A percentile compares a stretch with the other conserved stretches of the same genome.
Conservation (phyloP, 768 basidiomycete genomes). For the Dentipellis sp. region DNA sequence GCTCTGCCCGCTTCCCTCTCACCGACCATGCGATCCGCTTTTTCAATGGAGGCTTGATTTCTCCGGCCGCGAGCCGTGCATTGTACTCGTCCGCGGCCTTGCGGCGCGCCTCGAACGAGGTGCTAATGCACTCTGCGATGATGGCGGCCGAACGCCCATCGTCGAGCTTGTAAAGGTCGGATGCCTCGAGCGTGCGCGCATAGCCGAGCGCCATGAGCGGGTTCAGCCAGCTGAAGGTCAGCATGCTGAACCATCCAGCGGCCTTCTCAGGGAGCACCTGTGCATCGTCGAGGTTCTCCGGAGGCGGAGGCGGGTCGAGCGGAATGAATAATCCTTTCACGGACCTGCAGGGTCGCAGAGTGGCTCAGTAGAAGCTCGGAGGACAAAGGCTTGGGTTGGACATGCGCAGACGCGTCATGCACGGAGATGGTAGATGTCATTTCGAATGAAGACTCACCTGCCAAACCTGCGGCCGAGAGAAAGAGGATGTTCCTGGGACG, state of each 20-base stretch:
- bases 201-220: slow-evolving; percentile 68
- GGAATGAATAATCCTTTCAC: slow-evolving; percentile 10
- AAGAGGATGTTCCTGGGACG: neutral
- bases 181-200: slow-evolving; percentile 66
- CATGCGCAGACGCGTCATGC: too few species aligned
- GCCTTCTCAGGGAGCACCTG: slow-evolving; percentile 54
- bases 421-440: too few species aligned
- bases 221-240: slow-evolving; percentile 74
- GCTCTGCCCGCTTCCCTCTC: slow-evolving; percentile 38
- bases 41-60: slow-evolving; percentile 42
- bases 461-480: neutral
- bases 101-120: slow-evolving; percentile 52
- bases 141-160: slow-evolving; percentile 46
- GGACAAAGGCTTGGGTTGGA: too few species aligned
- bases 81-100: slow-evolving; percentile 64
- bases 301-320: slow-evolving; percentile 30
- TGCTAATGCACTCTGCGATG: slow-evolving; percentile 54
- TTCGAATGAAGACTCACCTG: slow-evolving; percentile 1
- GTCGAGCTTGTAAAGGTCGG: slow-evolving; percentile 76
- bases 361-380: too few species aligned
- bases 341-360: slow-evolving; percentile 1
- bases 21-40: slow-evolving; percentile 53
- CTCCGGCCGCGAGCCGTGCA: slow-evolving; percentile 50
- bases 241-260: slow-evolving; percentile 46
- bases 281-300: slow-evolving; percentile 49